These are phyloP conservation scores for Nemania abortiva DNA, from an alignment of 2,329 filamentous ascomycete species.

Conservation along the genomic window DNA sequence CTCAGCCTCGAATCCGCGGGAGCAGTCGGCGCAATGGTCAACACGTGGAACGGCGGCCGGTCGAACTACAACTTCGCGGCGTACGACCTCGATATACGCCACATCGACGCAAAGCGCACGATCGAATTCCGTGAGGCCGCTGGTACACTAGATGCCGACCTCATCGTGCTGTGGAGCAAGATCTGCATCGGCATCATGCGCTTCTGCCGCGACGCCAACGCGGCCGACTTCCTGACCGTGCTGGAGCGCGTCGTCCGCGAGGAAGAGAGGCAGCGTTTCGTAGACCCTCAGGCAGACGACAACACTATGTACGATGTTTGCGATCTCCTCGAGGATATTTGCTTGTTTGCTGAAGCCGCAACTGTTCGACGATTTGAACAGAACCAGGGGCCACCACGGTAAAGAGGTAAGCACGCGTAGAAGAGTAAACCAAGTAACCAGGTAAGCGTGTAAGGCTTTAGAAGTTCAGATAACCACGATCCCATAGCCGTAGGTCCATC, in stretches of 20 bases:
- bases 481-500: no score
- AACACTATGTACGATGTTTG: conserved; percentile 52
- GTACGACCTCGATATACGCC: conserved; percentile 24
- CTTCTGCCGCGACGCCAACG: conserved; percentile 35
- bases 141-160: conserved; percentile 52
- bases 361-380: conserved; percentile 43
- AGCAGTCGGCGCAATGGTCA: conserved; percentile 42
- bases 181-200: conserved; percentile 51
- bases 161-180: conserved; percentile 52
- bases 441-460: neutral
- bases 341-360: conserved; percentile 50
- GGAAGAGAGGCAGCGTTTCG: conserved; percentile 44
- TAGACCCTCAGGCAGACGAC: conserved; percentile 4
- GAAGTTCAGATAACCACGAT: no score
- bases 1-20: conserved; percentile 45
- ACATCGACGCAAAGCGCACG: conserved; percentile 12
- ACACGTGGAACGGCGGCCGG: neutral
- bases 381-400: conserved; percentile 38
- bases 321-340: conserved; percentile 53
- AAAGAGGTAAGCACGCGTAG: neutral
- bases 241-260: conserved; percentile 48
- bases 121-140: conserved; percentile 56
- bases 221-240: conserved; percentile 41
- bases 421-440: neutral
- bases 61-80: conserved; percentile 46